Base-by-base conservation (phyloP, 352 stramenopile species). In the Pythium phragmitis region DNA sequence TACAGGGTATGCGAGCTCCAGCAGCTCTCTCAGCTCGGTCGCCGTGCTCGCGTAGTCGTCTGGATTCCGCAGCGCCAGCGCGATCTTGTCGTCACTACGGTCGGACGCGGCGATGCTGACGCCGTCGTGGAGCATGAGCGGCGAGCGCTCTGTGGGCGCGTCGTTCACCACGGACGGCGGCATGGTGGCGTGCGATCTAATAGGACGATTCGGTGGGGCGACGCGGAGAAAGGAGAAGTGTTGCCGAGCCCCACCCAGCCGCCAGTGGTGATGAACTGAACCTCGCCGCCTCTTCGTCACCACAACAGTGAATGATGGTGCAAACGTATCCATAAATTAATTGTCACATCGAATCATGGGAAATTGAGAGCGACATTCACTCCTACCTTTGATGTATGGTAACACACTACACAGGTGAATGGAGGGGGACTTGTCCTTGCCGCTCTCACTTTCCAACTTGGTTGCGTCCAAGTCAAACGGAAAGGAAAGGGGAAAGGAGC, bases 1-100 rank as follows among this genome's bases (percentile, higher is more conserved):
- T 21, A 86, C 77, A 1, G 75, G 79, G 49, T 79, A 77, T 11
- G 76, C 69, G 16, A 88, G 69, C n/a, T 60, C 58, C 7, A 86
- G 54, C 37, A 88, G 45, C 53, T 76, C 78, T 30, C 56, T 49
- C 26, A 84, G 63, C 58, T 88, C 79, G 23, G 70, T 63, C 21
- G 57, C 57, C 4, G n/a, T 19, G 42, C 47, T 65, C 50, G 57
- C 43, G 30, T 65, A 42, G 60, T 73, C 67, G 41, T 51, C 42
- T 28, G 54, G 54, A 33, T 48, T 63, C 21, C n/a, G 45, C 19
- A 57, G 37, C 49, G 43, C 8, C 7, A 13, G 26, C 36, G 52
- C 45, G 19, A 9, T 1, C 26, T 47, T 14, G 16, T 55, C 30
- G 33, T n/a, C 36, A 0, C 7, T 9, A 30, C 26, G 26, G n/a